Evolutionary conservation across 2,329 filamentous ascomycete genomes (phyloP), one percentile per base, ranked within the genome.

Genomic region (Rachicladosporium sp.): DNA sequence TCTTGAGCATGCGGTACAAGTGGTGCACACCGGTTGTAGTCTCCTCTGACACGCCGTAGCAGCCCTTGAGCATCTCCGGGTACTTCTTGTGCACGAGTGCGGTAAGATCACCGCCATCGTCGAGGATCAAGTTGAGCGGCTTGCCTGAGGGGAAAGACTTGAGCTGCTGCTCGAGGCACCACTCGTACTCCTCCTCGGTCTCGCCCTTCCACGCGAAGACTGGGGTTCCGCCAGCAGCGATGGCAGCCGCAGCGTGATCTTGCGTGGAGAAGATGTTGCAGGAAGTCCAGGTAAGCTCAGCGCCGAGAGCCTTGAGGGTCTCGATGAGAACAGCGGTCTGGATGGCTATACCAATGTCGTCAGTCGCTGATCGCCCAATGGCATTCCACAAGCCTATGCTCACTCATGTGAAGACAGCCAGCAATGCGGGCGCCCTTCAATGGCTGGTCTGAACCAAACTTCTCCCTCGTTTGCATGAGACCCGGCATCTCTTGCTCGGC

Each of bases 211-310:
- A 82, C 56, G 78, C 78, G 60, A 82, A 82, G 57, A 98, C 89
- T 58, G 89, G 88, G 51, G 93, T 82, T 65, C 89, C 91, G 40
- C 79, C 73, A 42, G 89, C 91, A 55, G 91, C 91, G 70, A 98
- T 95, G 65, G 91, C 91, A 52, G 91, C 88, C 40, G 91, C 91
- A 58, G 91, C 91, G 71, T 96, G 89, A 71, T 96, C 91, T 70
- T 95, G 89, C 57, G 89, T 96, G 65, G 83, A 91, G 82, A 95
- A 98, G 70, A 98, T 96, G 79, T 98, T 96, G 82, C 91, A 98
- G 57, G 83, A 91, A 47, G 89, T 83, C 91, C 91, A 96, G 63
- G 91, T 98, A 58, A 96, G 83, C 78, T 96, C 91, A 59, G 91
- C 91, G 71, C 91, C 91, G 59, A 98, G 86, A 54, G 81, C 73